Conservation (phyloP, 73 alveolate genomes). For the Tetrahymena thermophila region DNA sequence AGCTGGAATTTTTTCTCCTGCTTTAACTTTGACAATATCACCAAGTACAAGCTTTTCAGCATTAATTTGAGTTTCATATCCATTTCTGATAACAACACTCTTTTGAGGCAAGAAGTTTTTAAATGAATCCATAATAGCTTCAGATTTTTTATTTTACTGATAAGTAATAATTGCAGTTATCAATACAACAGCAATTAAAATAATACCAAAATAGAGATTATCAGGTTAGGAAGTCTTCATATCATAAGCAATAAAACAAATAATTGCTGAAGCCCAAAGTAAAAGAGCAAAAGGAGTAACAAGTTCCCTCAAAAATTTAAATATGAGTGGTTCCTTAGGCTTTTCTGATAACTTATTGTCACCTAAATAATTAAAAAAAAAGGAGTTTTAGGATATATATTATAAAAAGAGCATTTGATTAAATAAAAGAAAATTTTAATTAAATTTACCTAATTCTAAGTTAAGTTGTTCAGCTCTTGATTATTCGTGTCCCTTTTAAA, state of each 20-base stretch:
- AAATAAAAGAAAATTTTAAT: too few species aligned
- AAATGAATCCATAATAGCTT: constrained; percentile 67
- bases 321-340: constrained; percentile 67
- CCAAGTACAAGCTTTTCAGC: constrained; percentile 75
- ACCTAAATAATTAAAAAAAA: constrained; percentile 56
- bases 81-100: constrained; percentile 67
- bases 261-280: constrained; percentile 76
- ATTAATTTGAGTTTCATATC: constrained; percentile 47
- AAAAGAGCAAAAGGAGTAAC: constrained; percentile 67
- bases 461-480: constrained; percentile 16
- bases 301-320: constrained; percentile 62
- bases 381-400: too few species aligned
- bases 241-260: constrained; percentile 78
- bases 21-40: constrained; percentile 73
- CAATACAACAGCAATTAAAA: constrained; percentile 47
- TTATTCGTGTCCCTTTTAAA: constrained; percentile 21
- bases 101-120: constrained; percentile 61
- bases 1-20: constrained; percentile 87
- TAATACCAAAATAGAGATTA: constrained; percentile 58
- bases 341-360: constrained; percentile 78
- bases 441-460: background rate
- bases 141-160: constrained; percentile 48
- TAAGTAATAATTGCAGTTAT: constrained; percentile 59
- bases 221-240: constrained; percentile 50
- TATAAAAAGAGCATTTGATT: too few species aligned